Evolutionary conservation across 129 eudicot species (phyloP), one percentile per base, ranked within the genome.

Genomic region (Centrapalus pauciflorus): DNA sequence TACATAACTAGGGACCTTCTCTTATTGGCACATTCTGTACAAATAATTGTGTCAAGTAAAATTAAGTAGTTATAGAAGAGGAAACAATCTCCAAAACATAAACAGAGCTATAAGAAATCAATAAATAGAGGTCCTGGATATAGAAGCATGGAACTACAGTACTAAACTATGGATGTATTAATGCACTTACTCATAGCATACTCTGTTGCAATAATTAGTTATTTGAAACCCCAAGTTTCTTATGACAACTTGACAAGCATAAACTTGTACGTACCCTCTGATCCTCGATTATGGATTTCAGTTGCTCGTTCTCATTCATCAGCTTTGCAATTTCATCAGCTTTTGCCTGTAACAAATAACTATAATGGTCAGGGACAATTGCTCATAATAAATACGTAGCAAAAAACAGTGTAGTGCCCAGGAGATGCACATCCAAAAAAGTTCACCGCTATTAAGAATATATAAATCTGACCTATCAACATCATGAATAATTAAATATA

Each of bases 221-320:
- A 23, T 24, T 35, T 17, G 73, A 34, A 69, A 37, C 37, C 26
- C 50, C n/a, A 8, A n/a, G n/a, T 24, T 14, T 29, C 14, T 11
- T 5, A 71, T 11, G 50, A 73, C 69, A 61, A 67, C 5, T 58
- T 11, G 50, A 73, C 69, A 61, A 67, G 46, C 25, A 32, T 64
- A 69, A 38, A 50, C 58, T 19, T 57, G 61, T 13, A 75, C 86
- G 69, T 72, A 85, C 92, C 82, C 62, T 79, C 59, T 82, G 52
- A 55, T 88, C 96, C 52, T 76, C 83, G 26, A 81, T 73, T 25
- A 76, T 78, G 55, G 81, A 74, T 78, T 93, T 85, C 73, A 93
- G 78, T 63, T 82, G 96, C 85, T 93, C 98, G 30, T 93, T 93
- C 75, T 88, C 98, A 72, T 73, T 85, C 96, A 85, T 83, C 72